Conservation (phyloP, 257 asterid species). For the Craterostigma plantagineum region DNA sequence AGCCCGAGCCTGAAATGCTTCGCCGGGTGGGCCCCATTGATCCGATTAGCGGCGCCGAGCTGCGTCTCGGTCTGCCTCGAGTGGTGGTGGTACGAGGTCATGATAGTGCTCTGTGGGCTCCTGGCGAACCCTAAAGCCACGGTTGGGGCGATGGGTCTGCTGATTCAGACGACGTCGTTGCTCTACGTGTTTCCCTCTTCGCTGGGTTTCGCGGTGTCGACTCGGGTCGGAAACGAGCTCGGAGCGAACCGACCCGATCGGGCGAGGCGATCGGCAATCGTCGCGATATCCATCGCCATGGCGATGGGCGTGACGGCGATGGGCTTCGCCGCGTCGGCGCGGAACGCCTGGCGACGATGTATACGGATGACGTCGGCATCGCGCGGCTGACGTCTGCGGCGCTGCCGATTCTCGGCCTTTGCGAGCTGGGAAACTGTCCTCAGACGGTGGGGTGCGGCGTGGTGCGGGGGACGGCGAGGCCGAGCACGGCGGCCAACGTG, state of each 20-base stretch:
- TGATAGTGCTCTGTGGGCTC: conserved; percentile 62
- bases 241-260: conserved; percentile 52
- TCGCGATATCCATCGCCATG: conserved; percentile 28
- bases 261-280: conserved; percentile 33
- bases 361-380: conserved; percentile 27
- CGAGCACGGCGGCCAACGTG: conserved; percentile 62
- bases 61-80: conserved; percentile 74
- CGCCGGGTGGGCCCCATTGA: conserved; percentile 64
- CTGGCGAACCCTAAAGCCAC: conserved; percentile 59
- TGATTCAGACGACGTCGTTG: conserved; percentile 66
- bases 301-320: conserved; percentile 43
- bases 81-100: conserved; percentile 96
- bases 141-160: conserved; percentile 67
- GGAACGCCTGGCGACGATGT: conserved; percentile 43
- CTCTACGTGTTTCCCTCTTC: conserved; percentile 64
- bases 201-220: conserved; percentile 50
- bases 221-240: conserved; percentile 70
- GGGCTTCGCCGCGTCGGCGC: conserved; percentile 28
- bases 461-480: conserved; percentile 66
- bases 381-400: conserved; percentile 44
- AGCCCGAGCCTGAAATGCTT: conserved; percentile 33
- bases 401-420: conserved; percentile 57
- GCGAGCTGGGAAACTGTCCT: conserved; percentile 85
- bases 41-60: conserved; percentile 61
- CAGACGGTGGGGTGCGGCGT: conserved; percentile 86